These are phyloP conservation scores for Lanmaoa rubissima DNA, from an alignment of 768 basidiomycete species.

Conservation along the genomic window DNA sequence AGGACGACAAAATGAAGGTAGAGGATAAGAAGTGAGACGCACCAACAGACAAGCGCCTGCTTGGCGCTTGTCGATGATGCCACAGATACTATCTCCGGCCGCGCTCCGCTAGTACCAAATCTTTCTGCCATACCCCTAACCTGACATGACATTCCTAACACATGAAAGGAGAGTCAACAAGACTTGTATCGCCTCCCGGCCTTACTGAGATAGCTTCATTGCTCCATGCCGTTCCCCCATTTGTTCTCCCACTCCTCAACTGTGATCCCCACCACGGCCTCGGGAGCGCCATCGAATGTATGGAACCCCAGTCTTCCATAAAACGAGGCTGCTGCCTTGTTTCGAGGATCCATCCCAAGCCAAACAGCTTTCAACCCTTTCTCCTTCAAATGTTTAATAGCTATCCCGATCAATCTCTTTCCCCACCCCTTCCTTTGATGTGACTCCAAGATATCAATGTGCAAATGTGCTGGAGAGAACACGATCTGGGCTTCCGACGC, in stretches of 20 bases:
- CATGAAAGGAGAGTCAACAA: no score
- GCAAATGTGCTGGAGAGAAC: conserved; percentile 73
- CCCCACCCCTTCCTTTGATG: conserved; percentile 74
- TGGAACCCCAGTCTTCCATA: conserved; percentile 64
- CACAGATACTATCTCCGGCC: no score
- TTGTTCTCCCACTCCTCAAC: conserved; percentile 39
- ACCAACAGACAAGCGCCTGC: not conserved
- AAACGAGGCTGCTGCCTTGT: conserved; percentile 57
- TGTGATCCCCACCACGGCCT: conserved; percentile 52
- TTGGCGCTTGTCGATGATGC: not conserved
- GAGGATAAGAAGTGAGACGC: no score
- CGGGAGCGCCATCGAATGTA: conserved; percentile 50
- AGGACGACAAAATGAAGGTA: not conserved
- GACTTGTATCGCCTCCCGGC: no score
- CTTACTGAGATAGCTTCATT: not conserved
- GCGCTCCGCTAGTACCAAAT: no score
- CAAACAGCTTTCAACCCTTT: conserved; percentile 52
- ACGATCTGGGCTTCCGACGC: conserved; percentile 54
- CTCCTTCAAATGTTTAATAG: conserved; percentile 51
- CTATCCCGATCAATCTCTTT: conserved; percentile 54
- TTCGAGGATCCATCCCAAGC: conserved; percentile 67
- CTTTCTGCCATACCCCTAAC: no score
- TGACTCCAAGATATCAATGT: conserved; percentile 67
- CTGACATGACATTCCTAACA: no score
- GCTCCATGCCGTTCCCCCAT: not conserved